Evolutionary conservation across 148 eudicot genomes (phyloP).

Genomic region (Rhododendron kiyosumense): DNA sequence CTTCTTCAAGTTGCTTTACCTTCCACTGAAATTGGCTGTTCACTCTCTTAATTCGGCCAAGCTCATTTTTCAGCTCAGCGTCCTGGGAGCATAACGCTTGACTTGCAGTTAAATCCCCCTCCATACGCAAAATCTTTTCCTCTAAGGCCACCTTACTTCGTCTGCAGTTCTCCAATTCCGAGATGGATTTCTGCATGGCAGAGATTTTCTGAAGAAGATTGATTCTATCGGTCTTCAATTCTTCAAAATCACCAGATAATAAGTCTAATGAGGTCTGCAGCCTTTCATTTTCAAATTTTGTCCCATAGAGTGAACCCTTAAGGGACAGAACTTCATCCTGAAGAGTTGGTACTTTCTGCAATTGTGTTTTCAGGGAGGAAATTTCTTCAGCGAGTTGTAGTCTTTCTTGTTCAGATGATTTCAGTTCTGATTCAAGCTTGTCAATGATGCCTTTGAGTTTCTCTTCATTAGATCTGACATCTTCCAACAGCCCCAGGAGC

Average conservation of each 20-base stretch:
- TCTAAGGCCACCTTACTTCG: constrained; percentile 38
- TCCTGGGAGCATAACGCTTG: constrained; percentile 49
- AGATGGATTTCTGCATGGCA: constrained; percentile 34
- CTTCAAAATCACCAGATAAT: constrained; percentile 34
- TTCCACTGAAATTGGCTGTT: constrained; percentile 46
- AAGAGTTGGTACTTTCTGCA: constrained; percentile 36
- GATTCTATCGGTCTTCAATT: constrained; percentile 35
- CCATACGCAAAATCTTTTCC: constrained; percentile 53
- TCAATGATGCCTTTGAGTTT: constrained; percentile 27
- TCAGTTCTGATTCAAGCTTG: constrained; percentile 38
- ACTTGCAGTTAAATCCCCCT: constrained; percentile 58
- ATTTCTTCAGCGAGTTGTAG: constrained; percentile 42
- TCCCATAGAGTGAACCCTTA: constrained; percentile 33
- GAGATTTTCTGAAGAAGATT: constrained; percentile 35
- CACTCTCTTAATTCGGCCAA: constrained; percentile 36
- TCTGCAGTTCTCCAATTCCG: constrained; percentile 43
- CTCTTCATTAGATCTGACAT: constrained; percentile 32
- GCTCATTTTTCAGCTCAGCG: constrained; percentile 64
- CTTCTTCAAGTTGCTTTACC: constrained; percentile 44
- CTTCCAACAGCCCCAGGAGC: constrained; percentile 27
- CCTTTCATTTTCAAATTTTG: constrained; percentile 45
- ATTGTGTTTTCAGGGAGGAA: constrained; percentile 35
- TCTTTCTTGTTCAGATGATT: constrained; percentile 38
- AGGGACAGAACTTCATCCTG: constrained; percentile 51
- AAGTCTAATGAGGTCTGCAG: constrained; percentile 34